phyloP scores from a whole-genome alignment of 2,329 filamentous ascomycete genomes.

The Colletotrichum eleusines region DNA sequence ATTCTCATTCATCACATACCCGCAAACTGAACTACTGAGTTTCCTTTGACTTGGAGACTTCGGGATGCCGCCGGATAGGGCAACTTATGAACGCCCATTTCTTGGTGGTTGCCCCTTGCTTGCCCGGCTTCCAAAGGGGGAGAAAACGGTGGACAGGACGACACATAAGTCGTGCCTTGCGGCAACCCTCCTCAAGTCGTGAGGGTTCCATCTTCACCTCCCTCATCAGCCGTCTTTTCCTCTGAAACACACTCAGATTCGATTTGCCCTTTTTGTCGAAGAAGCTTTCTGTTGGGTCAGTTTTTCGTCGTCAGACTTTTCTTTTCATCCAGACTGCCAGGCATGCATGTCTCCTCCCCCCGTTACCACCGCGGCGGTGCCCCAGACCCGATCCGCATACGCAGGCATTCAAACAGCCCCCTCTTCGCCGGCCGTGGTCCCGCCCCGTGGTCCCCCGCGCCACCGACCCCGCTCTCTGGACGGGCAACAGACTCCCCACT shows the following conservation, averaged over 20 bases:
- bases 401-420: neutral
- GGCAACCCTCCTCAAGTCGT: neutral
- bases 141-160: neutral
- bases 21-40: neutral
- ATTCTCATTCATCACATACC: neutral
- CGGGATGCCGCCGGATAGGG: neutral
- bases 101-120: no score
- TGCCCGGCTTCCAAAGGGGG: neutral
- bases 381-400: conserved; percentile 10
- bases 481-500: neutral
- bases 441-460: conserved; percentile 5
- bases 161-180: neutral
- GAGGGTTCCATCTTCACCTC: accelerated
- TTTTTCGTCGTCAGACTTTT: neutral
- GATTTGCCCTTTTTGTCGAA: no score
- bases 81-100: neutral
- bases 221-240: no score
- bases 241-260: neutral
- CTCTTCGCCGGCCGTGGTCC: neutral
- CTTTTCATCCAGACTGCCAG: neutral
- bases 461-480: neutral
- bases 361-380: neutral
- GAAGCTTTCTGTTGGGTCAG: neutral
- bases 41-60: neutral
- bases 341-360: neutral